Base-by-base conservation (phyloP, 148 eudicot genomes). In the Pouteria glomerata region DNA sequence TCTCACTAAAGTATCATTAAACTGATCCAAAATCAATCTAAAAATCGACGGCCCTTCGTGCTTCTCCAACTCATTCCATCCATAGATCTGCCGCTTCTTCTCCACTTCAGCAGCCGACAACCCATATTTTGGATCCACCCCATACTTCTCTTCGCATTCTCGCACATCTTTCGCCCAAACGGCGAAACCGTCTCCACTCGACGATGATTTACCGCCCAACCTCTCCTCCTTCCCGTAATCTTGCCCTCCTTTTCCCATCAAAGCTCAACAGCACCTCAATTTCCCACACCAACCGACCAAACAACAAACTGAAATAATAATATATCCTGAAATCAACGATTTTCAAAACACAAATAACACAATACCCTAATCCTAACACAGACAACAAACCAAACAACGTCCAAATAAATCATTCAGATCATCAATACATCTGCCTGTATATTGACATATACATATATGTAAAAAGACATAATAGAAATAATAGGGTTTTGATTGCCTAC, bases 231-330 rank as follows among this genome's bases (percentile, higher is more conserved):
- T 85, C 34, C 83, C 89, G 29, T 81, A 68, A 70, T 83, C 83
- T 56, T 85, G 63, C 57, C 82, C 89, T 77, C 87, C 89, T 78
- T 80, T 82, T 29, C 94, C 95, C 95, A 89, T 89, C 63, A 33
- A 74, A 71, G 34, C 71, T 21, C 70, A 50, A 60, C 6, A 3
- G 12, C 0, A 15, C 16, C 45, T 33, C 45, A 62, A 47, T 30
- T 45, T 61, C 58, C 30, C 59, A 57, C 74, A 44, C 56, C 66
- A 44, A 71, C 4, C 13, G 4, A 39, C 6, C 27, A 37, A 45
- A 24, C 4, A 65, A 71, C 24, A 21, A 10, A 57, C 33, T 31
- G 12, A 44, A 44, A 15, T 12, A 65, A 23, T n/a, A n/a, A n/a
- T n/a, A n/a, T n/a, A n/a, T n/a, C n/a, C n/a, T n/a, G n/a, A n/a